Conservation (phyloP, 129 eudicot species). For the Heracleum sosnowskyi region DNA sequence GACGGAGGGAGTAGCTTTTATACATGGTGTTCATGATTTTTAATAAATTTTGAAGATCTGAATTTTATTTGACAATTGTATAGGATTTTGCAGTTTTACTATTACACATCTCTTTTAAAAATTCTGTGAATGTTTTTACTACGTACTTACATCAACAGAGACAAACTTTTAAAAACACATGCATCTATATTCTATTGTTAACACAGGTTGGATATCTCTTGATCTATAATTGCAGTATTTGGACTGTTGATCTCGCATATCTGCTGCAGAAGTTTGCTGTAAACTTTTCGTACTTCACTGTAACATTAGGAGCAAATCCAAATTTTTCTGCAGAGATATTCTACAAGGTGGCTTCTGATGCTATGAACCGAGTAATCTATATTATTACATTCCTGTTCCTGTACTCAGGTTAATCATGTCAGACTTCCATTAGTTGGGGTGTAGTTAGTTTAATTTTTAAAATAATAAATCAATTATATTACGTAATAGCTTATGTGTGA, state of each 20-base stretch:
- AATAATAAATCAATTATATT: neutral
- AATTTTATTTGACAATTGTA: neutral
- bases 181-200: neutral
- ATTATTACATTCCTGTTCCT: neutral
- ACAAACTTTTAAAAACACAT: neutral
- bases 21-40: neutral
- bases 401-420: neutral
- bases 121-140: neutral
- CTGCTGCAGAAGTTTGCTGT: constrained; percentile 74
- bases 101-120: neutral
- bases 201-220: neutral
- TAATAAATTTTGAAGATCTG: neutral
- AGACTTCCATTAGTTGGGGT: neutral
- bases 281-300: constrained; percentile 79
- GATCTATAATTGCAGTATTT: constrained; percentile 56
- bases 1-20: neutral
- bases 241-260: constrained; percentile 99
- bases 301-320: constrained; percentile 94
- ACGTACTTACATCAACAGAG: neutral
- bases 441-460: neutral
- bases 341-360: constrained; percentile 60
- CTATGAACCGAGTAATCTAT: neutral
- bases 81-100: neutral
- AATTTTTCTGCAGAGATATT: constrained; percentile 74
- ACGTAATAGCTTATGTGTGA: neutral